Evolutionary conservation across 1,284 basidiomycete species (phyloP), one percentile per base, ranked within the genome.

Genomic region (Xerocomus nothofagi): DNA sequence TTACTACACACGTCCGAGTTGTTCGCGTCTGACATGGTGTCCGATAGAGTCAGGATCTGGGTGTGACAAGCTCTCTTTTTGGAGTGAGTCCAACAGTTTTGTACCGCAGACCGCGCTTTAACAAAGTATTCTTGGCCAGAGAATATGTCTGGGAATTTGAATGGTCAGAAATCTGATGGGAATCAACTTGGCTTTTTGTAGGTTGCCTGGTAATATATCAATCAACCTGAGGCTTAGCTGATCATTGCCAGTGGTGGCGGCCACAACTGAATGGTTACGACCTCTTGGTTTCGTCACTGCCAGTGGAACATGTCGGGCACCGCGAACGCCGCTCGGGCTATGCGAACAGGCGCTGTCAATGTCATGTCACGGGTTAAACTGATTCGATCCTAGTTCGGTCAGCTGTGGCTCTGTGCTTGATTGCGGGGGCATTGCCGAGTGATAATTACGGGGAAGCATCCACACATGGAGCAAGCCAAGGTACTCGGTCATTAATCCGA

Each of bases 11-110:
- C 8, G 30, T 50, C 20, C 9, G 32, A 38, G 27, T 43, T 48
- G 27, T 43, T 48, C 8, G 24, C 4, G 32, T 52, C 43, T 17
- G 51, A 45, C 65, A 66, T 68, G 21, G 21, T 44, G 31, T 15
- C 21, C n/a, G 21, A 23, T 24, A 17, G 17, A 20, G 12, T 33
- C 2, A 12, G 11, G 36, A 41, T 18, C 12, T 26, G 8, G 1
- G 17, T 15, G 4, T 12, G 34, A 10, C 18, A 4, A n/a, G 17
- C 20, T 33, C 26, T 7, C 6, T 34, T 41, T 23, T n/a, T n/a
- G n/a, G n/a, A 6, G 39, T 21, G 17, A 10, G 33, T 9, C 20
- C 26, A 31, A 14, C 3, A 23, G 24, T 29, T 37, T 27, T 39
- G 45, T 36, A 9, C 18, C 2, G 9, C 21, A 23, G 15, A 34